Conservation (phyloP, 345 rosid species). For the Boechera divaricarpa region DNA sequence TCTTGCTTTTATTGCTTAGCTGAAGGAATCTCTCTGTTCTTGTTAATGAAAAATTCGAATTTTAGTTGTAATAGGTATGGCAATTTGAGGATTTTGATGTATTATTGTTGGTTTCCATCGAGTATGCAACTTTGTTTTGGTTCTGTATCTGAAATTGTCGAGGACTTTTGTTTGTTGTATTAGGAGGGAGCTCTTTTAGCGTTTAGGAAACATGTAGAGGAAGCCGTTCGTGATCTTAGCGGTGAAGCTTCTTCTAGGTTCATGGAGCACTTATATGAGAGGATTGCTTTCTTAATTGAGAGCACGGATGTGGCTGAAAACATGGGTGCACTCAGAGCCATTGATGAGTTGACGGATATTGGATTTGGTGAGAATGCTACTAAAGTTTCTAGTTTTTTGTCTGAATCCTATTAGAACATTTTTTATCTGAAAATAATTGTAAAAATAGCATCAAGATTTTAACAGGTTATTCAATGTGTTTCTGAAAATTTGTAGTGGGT, state of each 20-base stretch:
- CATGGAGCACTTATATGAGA: slow-evolving; percentile 85
- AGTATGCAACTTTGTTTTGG: slow-evolving; percentile 18
- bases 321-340: slow-evolving; percentile 88
- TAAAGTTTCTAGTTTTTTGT: slow-evolving; percentile 76
- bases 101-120: slow-evolving; percentile 2
- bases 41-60: neutral
- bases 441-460: too few species aligned
- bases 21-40: slow-evolving; percentile 14
- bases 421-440: too few species aligned
- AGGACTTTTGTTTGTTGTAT: slow-evolving; percentile 15
- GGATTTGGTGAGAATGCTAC: slow-evolving; percentile 96
- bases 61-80: neutral
- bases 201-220: slow-evolving; percentile 86
- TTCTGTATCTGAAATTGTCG: slow-evolving; percentile 14
- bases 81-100: neutral
- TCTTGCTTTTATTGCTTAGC: slow-evolving; percentile 24
- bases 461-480: too few species aligned
- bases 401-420: too few species aligned
- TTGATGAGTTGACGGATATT: slow-evolving; percentile 91
- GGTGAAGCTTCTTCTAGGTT: slow-evolving; percentile 90
- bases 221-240: slow-evolving; percentile 81
- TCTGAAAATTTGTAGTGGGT: too few species aligned
- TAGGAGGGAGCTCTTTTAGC: slow-evolving; percentile 90
- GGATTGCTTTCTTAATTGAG: slow-evolving; percentile 70
- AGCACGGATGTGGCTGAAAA: slow-evolving; percentile 83